A percentile compares a stretch with the other conserved stretches of the same genome.
Conservation (phyloP, 148 eudicot genomes). For the Cornus florida region DNA sequence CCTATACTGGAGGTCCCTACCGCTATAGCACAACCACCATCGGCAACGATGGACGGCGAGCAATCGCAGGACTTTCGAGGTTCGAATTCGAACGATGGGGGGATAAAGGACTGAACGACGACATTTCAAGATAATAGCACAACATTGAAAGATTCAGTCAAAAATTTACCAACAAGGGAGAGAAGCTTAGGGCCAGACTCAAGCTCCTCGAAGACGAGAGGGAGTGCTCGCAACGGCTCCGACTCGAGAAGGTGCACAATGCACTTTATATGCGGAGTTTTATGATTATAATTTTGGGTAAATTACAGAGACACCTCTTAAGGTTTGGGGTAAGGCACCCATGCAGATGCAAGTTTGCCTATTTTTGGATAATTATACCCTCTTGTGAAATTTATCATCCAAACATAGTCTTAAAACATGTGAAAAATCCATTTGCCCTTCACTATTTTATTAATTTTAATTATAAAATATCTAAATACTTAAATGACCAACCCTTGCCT, state of each 20-base stretch:
- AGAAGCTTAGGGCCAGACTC: slow-evolving; percentile 18
- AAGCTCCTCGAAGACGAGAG: slow-evolving; percentile 17
- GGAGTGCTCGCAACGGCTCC: slow-evolving; percentile 18
- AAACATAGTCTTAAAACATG: too few species aligned
- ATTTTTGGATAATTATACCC: too few species aligned
- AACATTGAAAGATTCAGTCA: not conserved
- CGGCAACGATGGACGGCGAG: not conserved
- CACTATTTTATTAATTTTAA: too few species aligned
- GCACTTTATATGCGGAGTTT: not conserved
- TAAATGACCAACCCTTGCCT: too few species aligned
- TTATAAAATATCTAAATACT: too few species aligned
- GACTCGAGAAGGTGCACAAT: slow-evolving; percentile 16
- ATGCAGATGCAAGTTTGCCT: too few species aligned
- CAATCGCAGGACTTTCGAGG: slow-evolving; percentile 5
- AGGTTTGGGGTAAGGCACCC: too few species aligned
- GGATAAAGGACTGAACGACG: not conserved
- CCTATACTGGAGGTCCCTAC: slow-evolving; percentile 26
- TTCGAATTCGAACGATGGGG: not conserved
- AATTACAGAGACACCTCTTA: too few species aligned
- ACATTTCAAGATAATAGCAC: not conserved
- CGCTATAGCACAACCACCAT: not conserved
- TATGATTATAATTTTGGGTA: not conserved
- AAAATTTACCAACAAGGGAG: slow-evolving; percentile 27
- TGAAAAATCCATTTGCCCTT: too few species aligned
- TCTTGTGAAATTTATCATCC: too few species aligned